Base-by-base conservation (phyloP, 441 rosid genomes). In the Euphorbia celastroides region DNA sequence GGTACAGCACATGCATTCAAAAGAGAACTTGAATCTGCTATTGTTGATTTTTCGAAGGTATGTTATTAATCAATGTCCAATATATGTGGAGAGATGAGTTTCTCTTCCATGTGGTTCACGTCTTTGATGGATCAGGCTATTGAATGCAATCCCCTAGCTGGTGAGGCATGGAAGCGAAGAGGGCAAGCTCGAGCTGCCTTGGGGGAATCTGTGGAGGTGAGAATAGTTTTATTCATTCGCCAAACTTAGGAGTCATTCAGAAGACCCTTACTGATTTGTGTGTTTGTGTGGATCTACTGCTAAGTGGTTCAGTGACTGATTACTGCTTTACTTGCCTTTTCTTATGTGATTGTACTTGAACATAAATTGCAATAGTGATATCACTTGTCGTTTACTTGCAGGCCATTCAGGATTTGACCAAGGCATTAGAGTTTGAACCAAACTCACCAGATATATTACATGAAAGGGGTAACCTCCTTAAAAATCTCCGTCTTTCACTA, bases 111-210 rank as follows among this genome's bases (percentile, higher is more conserved):
- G n/a, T 60, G 56, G 30, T 69, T 67, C 38, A 42, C 64, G 19
- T 44, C 25, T 60, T 77, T 59, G 54, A 59, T 71, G 64, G 68
- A 69, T 66, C 77, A 94, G 99, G 99, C 99, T 59, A 86, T 94
- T 73, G 80, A 87, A 86, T 79, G 83, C 51, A 92, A 92, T 75
- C 96, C 97, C 50, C 85, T 86, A 57, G 99, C 98, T 67, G 89
- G 93, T 74, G 99, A 94, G 90, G 99, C 98, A 57, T 94, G 99
- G 99, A 94, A 94, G 81, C 88, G 97, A 70, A 92, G 99, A 80
- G 97, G 99, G 66, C 99, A 94, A 75, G 99, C 98, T 60, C 89
- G 88, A 78, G 99, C 99, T 78, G 98, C 98, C 73, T 80, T 90
- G 58, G 97, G 99, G 75, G 92, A 92, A 80, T 89, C 85, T 70